Percentiles rank a stretch among this genome's conserved stretches.
phyloP scores from a whole-genome alignment of 352 stramenopile genomes.

The Globisporangium ultimum region DNA sequence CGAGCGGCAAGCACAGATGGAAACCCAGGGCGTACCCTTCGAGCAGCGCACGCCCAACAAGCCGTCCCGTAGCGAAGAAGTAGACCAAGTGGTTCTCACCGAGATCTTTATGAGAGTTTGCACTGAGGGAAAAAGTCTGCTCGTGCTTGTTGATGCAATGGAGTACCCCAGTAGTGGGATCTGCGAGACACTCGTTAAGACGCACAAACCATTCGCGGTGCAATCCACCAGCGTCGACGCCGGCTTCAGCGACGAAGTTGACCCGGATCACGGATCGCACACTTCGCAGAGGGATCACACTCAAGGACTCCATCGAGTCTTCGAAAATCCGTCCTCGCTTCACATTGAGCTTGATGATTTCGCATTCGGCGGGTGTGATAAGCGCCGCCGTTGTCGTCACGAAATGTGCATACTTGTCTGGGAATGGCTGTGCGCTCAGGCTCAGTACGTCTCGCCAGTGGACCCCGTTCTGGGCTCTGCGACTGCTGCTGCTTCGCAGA shows the following conservation, averaged over 20 bases:
- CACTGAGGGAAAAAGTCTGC: constrained; percentile 50
- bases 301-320: constrained; percentile 36
- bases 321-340: constrained; percentile 41
- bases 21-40: constrained; percentile 91
- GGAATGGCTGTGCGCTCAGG: constrained; percentile 29
- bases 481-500: neutral
- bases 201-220: constrained; percentile 80
- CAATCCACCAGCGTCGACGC: constrained; percentile 70
- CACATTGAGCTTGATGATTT: constrained; percentile 40
- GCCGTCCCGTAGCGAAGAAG: constrained; percentile 38
- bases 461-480: constrained; percentile 10
- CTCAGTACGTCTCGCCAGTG: constrained; percentile 20
- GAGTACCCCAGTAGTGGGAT: constrained; percentile 33
- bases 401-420: constrained; percentile 52
- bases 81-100: constrained; percentile 39
- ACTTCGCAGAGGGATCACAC: too few relatives aligned
- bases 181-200: constrained; percentile 42
- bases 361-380: constrained; percentile 35
- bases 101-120: constrained; percentile 24
- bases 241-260: constrained; percentile 66
- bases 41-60: constrained; percentile 45
- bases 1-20: constrained; percentile 73
- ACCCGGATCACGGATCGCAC: constrained; percentile 24
- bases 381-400: constrained; percentile 31
- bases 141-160: constrained; percentile 35